Conservation (phyloP, 2,329 filamentous ascomycete genomes). For the Penicillium oxalicum region DNA sequence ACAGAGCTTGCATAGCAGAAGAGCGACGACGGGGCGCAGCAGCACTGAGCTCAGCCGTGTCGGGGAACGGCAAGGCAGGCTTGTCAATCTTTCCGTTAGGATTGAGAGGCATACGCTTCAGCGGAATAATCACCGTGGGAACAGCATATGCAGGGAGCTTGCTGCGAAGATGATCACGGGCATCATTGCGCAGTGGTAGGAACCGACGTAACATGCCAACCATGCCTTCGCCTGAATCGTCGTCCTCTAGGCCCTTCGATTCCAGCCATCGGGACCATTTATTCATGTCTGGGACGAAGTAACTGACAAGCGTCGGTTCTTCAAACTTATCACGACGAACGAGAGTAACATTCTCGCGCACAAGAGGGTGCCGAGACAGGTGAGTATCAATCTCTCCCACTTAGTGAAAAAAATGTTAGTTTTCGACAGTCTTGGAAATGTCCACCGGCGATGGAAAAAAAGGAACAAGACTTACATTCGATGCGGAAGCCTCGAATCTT, state of each 20-base stretch:
- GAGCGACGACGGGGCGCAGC: constrained; percentile 48
- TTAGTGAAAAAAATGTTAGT: background rate
- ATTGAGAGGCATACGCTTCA: constrained; percentile 69
- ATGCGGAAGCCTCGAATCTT: constrained; percentile 96
- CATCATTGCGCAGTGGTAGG: constrained; percentile 53
- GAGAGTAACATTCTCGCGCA: constrained; percentile 80
- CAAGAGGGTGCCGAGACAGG: constrained; percentile 64
- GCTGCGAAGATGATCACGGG: constrained; percentile 62
- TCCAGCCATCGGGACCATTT: constrained; percentile 67
- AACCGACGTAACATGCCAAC: constrained; percentile 55
- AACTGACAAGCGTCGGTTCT: constrained; percentile 80
- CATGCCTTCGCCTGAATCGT: constrained; percentile 46
- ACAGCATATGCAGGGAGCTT: constrained; percentile 70
- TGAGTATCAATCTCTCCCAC: constrained; percentile 85
- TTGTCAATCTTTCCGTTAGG: constrained; percentile 83
- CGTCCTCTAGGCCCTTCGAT: constrained; percentile 49
- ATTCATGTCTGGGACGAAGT: constrained; percentile 75
- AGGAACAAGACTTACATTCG: constrained; percentile 46
- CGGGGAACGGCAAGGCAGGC: constrained; percentile 72
- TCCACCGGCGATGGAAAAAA: background rate
- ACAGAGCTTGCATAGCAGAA: constrained; percentile 43
- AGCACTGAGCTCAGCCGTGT: constrained; percentile 60
- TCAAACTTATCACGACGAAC: constrained; percentile 78
- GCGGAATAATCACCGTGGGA: constrained; percentile 66
- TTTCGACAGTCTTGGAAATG: background rate